Evolutionary conservation across 176 grass and related monocot species (phyloP), one percentile per base, ranked within the genome.

Genomic region (Phragmites australis): DNA sequence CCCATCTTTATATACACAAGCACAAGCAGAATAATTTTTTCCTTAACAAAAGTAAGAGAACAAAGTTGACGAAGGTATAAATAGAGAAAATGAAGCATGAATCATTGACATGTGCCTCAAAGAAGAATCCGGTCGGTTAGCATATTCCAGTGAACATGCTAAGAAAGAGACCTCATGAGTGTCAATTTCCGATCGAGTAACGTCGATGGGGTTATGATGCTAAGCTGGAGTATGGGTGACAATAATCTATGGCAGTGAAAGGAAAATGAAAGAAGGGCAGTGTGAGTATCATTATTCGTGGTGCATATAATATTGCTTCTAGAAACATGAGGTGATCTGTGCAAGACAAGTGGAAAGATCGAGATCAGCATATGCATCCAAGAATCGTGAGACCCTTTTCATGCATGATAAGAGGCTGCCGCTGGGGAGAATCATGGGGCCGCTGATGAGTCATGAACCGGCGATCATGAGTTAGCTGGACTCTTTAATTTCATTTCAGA

Each of bases 251-350:
- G 12, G 34, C 16, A 51, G 18, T 19, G 31, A 78, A 39, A n/a
- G 29, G 9, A 21, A 25, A 21, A 71, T 37, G 5, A 32, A 50
- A 48, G 9, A 21, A 10, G 21, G 30, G 17, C 13, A 49, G 5
- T 3, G 4, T 1, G 58, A 26, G 10, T 19, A 48, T 13, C 47
- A 37, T 39, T 54, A 67, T 54, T 25, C 60, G 60, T 6, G 0
- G 9, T 17, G 3, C 29, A 17, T 1, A 51, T 40, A 39, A 18
- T 22, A 15, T 7, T 39, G 47, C 39, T 83, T 75, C 61, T 14
- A n/a, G 71, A 57, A 75, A 43, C 49, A 26, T 12, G 15, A 9
- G 1, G 8, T 76, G 72, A 68, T 49, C 61, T 84, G 50, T 43
- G 22, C 57, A 44, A 2, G 55, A 62, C 55, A 50, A 73, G 57